Base-by-base conservation (phyloP, 2,329 filamentous ascomycete species). In the Teratosphaeria viscida region DNA sequence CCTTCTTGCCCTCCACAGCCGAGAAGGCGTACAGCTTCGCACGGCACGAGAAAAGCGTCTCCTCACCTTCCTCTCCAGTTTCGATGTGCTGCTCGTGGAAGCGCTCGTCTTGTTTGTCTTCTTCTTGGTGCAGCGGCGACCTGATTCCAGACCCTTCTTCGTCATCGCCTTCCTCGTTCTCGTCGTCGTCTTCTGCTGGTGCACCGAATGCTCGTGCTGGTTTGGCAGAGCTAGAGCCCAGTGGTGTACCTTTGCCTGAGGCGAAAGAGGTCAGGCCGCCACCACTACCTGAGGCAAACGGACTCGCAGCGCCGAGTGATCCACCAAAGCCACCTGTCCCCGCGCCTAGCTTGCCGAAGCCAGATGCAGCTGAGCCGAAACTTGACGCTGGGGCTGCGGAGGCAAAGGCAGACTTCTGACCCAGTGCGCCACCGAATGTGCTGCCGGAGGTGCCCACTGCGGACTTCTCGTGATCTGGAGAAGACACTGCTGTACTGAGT, bases 1-100 rank as follows among this genome's bases (percentile, higher is more conserved):
- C 85, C 58, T 82, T 82, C 64, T 75, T 75, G 54, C 66, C 64
- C 37, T 80, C 81, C 39, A 80, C 79, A 64, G 84, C 84, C 64
- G 88, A 85, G 67, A 94, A 88, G 60, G 87, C 82, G 76, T 90
- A 97, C 60, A 97, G 83, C 74, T 95, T 95, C 23, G 90, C 88
- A 64, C 92, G 86, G 61, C 88, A 85, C 53, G 85, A 82, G 70
- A 92, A 83, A 55, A 90, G 76, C 1, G 88, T 92, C 23, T 80
- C 80, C 72, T 97, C 92, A 55, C 85, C 85, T 68, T 91, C 85
- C 75, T 97, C 92, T 59, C 92, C 92, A 57, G 94, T 92, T 71
- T 95, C 88, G 52, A 92, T 83, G 72, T 87, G 85, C 68, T 91
- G 85, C 53, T 71, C 72, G 57, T 72, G 74, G 63, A 79, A 76